phyloP scores from a whole-genome alignment of 2,329 filamentous ascomycete genomes.

The Tolypocladium tundrense region DNA sequence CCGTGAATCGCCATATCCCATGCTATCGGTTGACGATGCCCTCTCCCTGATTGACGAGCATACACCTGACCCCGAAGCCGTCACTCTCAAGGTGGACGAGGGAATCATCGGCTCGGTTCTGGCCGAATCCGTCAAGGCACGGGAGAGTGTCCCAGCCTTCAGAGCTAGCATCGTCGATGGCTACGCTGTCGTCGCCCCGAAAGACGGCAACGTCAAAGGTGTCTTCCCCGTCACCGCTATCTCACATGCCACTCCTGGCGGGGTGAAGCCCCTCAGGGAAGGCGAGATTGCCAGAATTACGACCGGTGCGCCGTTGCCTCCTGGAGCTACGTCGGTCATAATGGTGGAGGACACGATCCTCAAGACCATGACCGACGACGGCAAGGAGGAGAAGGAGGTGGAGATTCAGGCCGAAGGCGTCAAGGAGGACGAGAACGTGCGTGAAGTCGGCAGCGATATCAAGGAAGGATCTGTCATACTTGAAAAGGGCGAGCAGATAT shows the following conservation, averaged over 20 bases:
- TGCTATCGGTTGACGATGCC: constrained; percentile 79
- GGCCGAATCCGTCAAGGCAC: constrained; percentile 70
- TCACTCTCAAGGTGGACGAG: constrained; percentile 51
- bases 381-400: constrained; percentile 74
- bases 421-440: constrained; percentile 72
- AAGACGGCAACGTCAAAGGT: constrained; percentile 58
- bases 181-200: constrained; percentile 69
- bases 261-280: constrained; percentile 51
- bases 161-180: constrained; percentile 94
- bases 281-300: constrained; percentile 86
- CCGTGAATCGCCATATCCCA: constrained; percentile 81
- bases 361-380: constrained; percentile 65
- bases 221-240: constrained; percentile 78
- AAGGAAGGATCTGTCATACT: constrained; percentile 59
- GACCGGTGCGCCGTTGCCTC: constrained; percentile 83
- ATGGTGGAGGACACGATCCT: constrained; percentile 88
- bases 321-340: constrained; percentile 80
- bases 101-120: constrained; percentile 66
- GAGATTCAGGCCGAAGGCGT: constrained; percentile 75
- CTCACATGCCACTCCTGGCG: constrained; percentile 71
- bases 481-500: constrained; percentile 69
- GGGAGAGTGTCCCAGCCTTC: constrained; percentile 83
- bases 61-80: constrained; percentile 52
- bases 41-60: constrained; percentile 61
- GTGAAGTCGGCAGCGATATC: constrained; percentile 86